Percentiles rank a stretch among this genome's conserved stretches.
These are phyloP conservation scores for Mucor ambiguus DNA, from an alignment of 371 early-diverging fungal species.

Conservation along the genomic window DNA sequence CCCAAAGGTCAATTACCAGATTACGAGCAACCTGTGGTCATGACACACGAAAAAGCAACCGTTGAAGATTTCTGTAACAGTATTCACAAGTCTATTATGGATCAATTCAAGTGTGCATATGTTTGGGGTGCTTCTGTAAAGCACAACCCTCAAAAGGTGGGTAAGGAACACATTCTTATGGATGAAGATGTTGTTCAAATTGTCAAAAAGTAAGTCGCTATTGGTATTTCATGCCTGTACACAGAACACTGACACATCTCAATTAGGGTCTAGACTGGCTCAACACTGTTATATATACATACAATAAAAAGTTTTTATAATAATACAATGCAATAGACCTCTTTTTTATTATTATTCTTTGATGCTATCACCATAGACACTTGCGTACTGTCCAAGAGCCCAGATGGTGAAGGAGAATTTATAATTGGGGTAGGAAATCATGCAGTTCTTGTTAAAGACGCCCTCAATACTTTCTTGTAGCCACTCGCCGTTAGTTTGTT, in stretches of 20 bases:
- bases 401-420: conserved; percentile 94
- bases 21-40: conserved; percentile 96
- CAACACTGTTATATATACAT: not conserved
- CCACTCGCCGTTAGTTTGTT: conserved; percentile 93
- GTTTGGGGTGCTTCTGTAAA: conserved; percentile 99
- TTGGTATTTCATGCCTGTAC: not conserved
- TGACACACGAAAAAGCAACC: conserved; percentile 73
- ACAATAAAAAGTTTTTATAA: not conserved
- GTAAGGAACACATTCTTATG: conserved; percentile 91
- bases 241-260: not conserved
- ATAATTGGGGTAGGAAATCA: conserved; percentile 95
- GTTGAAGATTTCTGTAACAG: conserved; percentile 98
- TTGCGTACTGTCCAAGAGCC: conserved; percentile 92
- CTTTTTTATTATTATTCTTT: conserved; percentile 11
- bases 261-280: conserved; percentile 15
- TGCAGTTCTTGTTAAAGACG: conserved; percentile 93
- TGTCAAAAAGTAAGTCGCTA: conserved; percentile 62
- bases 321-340: not conserved
- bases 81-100: conserved; percentile 96
- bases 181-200: conserved; percentile 99
- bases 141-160: conserved; percentile 99
- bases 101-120: conserved; percentile 95
- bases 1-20: conserved; percentile 99
- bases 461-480: conserved; percentile 96
- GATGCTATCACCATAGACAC: conserved; percentile 58